phyloP scores from a whole-genome alignment of 495 filamentous ascomycete species.

The Trypethelium eluteriae region DNA sequence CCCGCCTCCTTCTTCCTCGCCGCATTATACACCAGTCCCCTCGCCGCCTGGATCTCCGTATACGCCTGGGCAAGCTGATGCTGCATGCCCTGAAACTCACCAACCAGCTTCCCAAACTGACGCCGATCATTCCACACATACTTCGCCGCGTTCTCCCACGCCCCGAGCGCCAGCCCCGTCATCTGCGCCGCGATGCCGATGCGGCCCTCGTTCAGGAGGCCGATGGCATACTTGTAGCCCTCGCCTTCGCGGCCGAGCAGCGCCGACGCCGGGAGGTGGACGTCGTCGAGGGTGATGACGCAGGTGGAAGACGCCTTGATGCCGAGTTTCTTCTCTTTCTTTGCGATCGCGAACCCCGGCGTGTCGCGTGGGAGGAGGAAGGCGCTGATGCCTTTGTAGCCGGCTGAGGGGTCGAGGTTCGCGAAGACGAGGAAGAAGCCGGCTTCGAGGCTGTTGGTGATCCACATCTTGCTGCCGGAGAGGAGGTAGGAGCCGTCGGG shows the following conservation, averaged over 20 bases:
- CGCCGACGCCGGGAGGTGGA: constrained; percentile 79
- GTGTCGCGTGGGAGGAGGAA: constrained; percentile 89
- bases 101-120: constrained; percentile 89
- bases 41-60: constrained; percentile 83
- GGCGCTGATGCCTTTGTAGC: constrained; percentile 92
- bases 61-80: constrained; percentile 96
- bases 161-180: constrained; percentile 91
- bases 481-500: constrained; percentile 69
- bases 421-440: constrained; percentile 97
- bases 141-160: constrained; percentile 88
- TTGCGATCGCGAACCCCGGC: constrained; percentile 87
- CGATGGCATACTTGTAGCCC: constrained; percentile 97
- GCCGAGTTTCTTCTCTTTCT: constrained; percentile 99
- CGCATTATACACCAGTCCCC: constrained; percentile 91
- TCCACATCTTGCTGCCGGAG: constrained; percentile 97
- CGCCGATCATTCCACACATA: constrained; percentile 96
- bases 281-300: constrained; percentile 95
- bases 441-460: constrained; percentile 91
- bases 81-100: constrained; percentile 98
- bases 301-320: constrained; percentile 94
- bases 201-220: constrained; percentile 90
- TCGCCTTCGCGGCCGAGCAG: constrained; percentile 80
- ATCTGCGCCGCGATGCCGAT: constrained; percentile 99
- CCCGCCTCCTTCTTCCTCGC: constrained; percentile 97
- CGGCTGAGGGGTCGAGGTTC: constrained; percentile 78